A percentile compares a stretch with the other conserved stretches of the same genome.
These are phyloP conservation scores for Plasmodium yoelii DNA, from an alignment of 169 alveolate genomes.

Conservation along the genomic window DNA sequence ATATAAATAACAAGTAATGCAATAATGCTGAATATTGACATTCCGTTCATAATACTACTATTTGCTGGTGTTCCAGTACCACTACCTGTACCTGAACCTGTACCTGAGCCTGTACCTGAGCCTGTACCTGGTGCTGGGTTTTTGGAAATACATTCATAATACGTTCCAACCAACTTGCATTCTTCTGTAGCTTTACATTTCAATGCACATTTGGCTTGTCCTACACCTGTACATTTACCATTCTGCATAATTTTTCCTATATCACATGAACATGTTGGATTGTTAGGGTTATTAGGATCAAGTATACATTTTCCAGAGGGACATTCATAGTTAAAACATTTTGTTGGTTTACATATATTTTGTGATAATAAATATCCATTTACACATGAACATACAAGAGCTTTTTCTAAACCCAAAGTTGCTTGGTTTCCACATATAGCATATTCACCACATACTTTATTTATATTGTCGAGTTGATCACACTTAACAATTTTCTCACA, in stretches of 20 bases:
- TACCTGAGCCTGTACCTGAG: slow-evolving; percentile 11
- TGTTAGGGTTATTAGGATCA: not conserved
- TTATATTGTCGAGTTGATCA: not conserved
- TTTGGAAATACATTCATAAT: slow-evolving; percentile 12
- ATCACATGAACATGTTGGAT: slow-evolving; percentile 16
- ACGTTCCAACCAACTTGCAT: slow-evolving; percentile 2
- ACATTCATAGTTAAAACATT: slow-evolving; percentile 10
- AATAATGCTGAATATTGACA: slow-evolving; percentile 7
- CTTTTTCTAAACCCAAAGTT: not conserved
- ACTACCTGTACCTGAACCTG: slow-evolving; percentile 7
- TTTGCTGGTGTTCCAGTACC: not conserved
- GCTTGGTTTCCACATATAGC: slow-evolving; percentile 1
- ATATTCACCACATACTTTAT: slow-evolving; percentile 31
- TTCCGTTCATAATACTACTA: slow-evolving; percentile 17
- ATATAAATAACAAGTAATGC: not conserved
- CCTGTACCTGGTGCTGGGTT: not conserved
- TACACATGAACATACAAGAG: not conserved
- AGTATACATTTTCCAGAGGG: slow-evolving; percentile 30
- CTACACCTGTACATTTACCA: slow-evolving; percentile 26
- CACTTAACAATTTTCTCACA: slow-evolving; percentile 16
- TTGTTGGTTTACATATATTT: not conserved
- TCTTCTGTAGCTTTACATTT: slow-evolving; percentile 21
- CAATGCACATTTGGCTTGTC: slow-evolving; percentile 25
- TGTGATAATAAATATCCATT: not conserved
- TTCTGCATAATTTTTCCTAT: slow-evolving; percentile 10